Conservation (phyloP, 768 basidiomycete genomes). For the Boletales sp. region DNA sequence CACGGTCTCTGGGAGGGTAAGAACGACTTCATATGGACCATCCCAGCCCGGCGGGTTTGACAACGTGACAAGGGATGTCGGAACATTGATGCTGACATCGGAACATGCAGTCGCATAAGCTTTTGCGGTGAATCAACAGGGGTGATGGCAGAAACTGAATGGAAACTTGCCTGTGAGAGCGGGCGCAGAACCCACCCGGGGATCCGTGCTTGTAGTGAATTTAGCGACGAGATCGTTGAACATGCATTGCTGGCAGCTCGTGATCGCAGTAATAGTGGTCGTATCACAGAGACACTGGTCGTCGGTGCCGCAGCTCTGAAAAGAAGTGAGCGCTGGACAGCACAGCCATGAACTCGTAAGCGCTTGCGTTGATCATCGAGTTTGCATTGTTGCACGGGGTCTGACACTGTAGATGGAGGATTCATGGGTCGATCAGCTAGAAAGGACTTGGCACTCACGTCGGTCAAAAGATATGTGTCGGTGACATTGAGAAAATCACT, state of each 20-base stretch:
- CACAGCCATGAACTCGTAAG: too few species aligned
- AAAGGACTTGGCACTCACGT: slow-evolving; percentile 20
- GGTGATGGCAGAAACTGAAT: background rate
- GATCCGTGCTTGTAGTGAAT: slow-evolving; percentile 48
- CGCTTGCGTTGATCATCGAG: slow-evolving; percentile 23
- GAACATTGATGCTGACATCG: slow-evolving; percentile 36
- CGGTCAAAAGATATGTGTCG: slow-evolving; percentile 25
- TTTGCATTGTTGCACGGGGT: slow-evolving; percentile 25
- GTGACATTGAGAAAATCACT: slow-evolving; percentile 43
- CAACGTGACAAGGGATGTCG: slow-evolving; percentile 39
- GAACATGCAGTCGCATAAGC: slow-evolving; percentile 55
- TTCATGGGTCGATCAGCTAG: background rate
- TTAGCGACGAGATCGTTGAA: slow-evolving; percentile 49
- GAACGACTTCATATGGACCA: slow-evolving; percentile 49
- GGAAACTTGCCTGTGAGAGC: slow-evolving; percentile 50
- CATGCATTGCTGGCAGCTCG: slow-evolving; percentile 65
- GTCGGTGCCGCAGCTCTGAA: slow-evolving; percentile 42
- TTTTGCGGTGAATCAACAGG: slow-evolving; percentile 23
- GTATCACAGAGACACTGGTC: slow-evolving; percentile 53
- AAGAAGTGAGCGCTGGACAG: background rate
- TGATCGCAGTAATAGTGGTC: slow-evolving; percentile 40
- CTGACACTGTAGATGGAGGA: slow-evolving; percentile 19
- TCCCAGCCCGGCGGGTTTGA: slow-evolving; percentile 53
- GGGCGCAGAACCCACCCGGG: slow-evolving; percentile 54
- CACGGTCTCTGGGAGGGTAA: slow-evolving; percentile 43